Percentiles rank a stretch among this genome's conserved stretches.
Evolutionary conservation across 2,329 filamentous ascomycete genomes (phyloP).

Genomic region (Phaeosphaeriaceae sp.): DNA sequence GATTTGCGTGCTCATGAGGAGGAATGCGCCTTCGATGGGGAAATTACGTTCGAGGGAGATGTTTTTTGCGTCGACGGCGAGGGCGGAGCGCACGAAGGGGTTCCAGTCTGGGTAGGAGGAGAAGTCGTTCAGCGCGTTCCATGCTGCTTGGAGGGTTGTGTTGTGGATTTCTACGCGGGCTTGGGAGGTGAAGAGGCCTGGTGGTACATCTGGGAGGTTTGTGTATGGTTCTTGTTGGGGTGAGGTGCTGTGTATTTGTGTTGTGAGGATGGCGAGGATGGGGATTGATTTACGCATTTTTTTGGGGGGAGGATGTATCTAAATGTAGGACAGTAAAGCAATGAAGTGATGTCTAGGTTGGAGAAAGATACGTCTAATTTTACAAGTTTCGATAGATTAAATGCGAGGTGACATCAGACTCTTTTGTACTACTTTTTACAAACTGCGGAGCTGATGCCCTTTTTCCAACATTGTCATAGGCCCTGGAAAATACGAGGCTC

Average conservation of each 20-base stretch:
- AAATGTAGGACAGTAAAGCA: no score
- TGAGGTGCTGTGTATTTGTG: not conserved
- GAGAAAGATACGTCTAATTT: no score
- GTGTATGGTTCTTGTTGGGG: constrained; percentile 17
- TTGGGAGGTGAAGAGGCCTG: constrained; percentile 38
- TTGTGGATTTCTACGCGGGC: constrained; percentile 31
- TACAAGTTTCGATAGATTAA: no score
- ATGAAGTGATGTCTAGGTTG: no score
- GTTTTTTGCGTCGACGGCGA: constrained; percentile 27
- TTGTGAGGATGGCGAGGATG: constrained; percentile 4
- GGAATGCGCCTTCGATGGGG: constrained; percentile 27
- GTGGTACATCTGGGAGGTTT: constrained; percentile 34
- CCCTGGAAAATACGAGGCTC: no score
- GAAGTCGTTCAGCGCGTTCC: constrained; percentile 37
- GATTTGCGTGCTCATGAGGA: constrained; percentile 37
- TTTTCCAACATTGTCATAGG: no score
- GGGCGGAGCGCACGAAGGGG: constrained; percentile 38
- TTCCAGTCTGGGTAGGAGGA: constrained; percentile 39
- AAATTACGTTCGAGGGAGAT: constrained; percentile 30
- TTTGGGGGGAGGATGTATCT: no score
- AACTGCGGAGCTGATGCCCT: no score
- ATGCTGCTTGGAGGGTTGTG: constrained; percentile 27
- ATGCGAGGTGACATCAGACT: no score
- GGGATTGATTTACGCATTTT: not conserved
- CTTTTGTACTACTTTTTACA: no score